phyloP scores from a whole-genome alignment of 2,329 filamentous ascomycete species.

The Cercospora sp. region DNA sequence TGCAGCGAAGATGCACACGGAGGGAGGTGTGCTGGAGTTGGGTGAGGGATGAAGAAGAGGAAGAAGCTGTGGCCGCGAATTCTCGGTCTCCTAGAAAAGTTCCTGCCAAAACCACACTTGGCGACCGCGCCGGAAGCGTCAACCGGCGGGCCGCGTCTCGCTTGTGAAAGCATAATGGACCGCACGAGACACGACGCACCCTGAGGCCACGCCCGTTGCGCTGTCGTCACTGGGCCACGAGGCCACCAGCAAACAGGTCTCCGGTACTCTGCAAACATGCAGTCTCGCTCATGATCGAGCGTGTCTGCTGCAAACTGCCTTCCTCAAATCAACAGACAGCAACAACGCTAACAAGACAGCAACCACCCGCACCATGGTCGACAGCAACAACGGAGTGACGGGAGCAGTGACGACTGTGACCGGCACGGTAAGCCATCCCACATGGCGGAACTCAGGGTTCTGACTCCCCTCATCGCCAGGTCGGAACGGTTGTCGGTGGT shows the following conservation, averaged over 20 bases:
- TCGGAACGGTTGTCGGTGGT: slow-evolving; percentile 55
- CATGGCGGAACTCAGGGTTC: not conserved
- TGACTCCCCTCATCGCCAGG: slow-evolving; percentile 15
- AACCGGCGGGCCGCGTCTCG: slow-evolving; percentile 6
- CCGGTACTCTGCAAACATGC: not conserved
- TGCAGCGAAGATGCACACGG: slow-evolving; percentile 18
- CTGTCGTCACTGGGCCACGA: not conserved
- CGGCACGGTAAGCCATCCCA: slow-evolving; percentile 27
- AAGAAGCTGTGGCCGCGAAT: slow-evolving; percentile 7
- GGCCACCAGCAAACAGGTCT: not conserved
- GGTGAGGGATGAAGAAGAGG: slow-evolving; percentile 10
- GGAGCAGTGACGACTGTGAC: slow-evolving; percentile 34
- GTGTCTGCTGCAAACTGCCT: not conserved
- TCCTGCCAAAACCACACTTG: slow-evolving; percentile 11
- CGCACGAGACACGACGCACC: not conserved
- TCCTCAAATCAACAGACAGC: not conserved
- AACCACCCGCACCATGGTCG: slow-evolving; percentile 7
- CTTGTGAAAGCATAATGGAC: not conserved
- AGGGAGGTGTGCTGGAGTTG: slow-evolving; percentile 11
- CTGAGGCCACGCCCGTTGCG: not conserved
- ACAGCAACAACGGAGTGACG: slow-evolving; percentile 28
- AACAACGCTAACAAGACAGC: not conserved
- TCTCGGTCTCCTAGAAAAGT: slow-evolving; percentile 7
- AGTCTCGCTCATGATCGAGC: not conserved
- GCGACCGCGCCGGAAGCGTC: slow-evolving; percentile 3